These are phyloP conservation scores for Pseudogymnoascus sp. DNA, from an alignment of 2,329 filamentous ascomycete species.

Conservation along the genomic window DNA sequence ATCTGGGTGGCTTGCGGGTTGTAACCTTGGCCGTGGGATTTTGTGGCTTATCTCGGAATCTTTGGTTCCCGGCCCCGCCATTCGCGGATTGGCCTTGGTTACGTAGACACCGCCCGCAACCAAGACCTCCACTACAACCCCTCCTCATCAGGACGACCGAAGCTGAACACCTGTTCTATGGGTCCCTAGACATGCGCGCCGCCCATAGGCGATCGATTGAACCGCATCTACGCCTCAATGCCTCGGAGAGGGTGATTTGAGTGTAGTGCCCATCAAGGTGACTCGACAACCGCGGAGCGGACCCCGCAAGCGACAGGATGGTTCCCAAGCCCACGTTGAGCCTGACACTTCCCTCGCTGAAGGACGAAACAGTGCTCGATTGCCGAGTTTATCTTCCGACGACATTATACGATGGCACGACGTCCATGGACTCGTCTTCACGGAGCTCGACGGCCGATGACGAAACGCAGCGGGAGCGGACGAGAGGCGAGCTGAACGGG, in stretches of 20 bases:
- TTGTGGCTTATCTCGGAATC: neutral
- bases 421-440: neutral
- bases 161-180: neutral
- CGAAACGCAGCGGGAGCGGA: neutral
- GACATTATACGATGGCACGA: conserved; percentile 11
- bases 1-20: neutral
- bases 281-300: neutral
- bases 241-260: neutral
- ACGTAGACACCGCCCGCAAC: neutral
- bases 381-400: conserved; percentile 75
- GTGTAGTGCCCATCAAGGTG: neutral
- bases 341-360: conserved; percentile 76
- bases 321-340: conserved; percentile 52
- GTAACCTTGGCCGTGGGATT: neutral
- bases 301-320: conserved; percentile 31
- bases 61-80: neutral
- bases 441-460: neutral
- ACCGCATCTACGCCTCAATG: neutral
- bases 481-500: neutral
- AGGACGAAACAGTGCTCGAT: conserved; percentile 68
- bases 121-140: neutral
- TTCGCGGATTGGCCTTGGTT: neutral
- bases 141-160: neutral
- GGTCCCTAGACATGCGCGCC: neutral
- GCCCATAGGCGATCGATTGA: neutral